Base-by-base conservation (phyloP, 108 stramenopile species). In the Nannochloropsis salina region DNA sequence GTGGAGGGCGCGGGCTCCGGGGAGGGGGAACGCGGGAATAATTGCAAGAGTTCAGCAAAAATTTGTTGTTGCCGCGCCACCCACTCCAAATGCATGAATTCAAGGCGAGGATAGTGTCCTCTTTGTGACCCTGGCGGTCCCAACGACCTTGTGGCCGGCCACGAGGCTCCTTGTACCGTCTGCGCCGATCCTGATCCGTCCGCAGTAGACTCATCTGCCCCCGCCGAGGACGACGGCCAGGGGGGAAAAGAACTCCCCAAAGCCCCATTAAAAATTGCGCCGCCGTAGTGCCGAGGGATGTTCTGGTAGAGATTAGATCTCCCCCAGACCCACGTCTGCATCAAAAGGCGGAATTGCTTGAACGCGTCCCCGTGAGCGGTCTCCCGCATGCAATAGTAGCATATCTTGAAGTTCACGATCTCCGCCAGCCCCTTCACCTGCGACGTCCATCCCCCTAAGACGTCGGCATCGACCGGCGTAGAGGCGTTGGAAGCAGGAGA, bases 341-440 rank as follows among this genome's bases (percentile, higher is more conserved):
- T 74, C 61, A 74, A 74, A 15, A 74, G n/a, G 20, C 61, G 61
- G 61, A 74, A 74, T n/a, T 74, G 61, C 61, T n/a, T 74, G 20
- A 74, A 74, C 20, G 61, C 61, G 20, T 74, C 61, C 3, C 61
- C 61, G 8, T 74, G 61, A 1, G 20, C n/a, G 20, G 61, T n/a
- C 61, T 74, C 61, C 61, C 61, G 15, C 61, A 74, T 74, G 20
- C 20, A 74, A 8, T 74, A 74, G 61, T 74, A 74, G n/a, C 61
- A 74, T n/a, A 74, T 74, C 61, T 74, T 74, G n/a, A 74, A 74
- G 2, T 15, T n/a, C 61, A 74, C 61, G 20, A 74, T n/a, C 61
- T 74, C 61, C 61, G 61, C 61, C 61, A 74, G 20, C 6, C 20
- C 61, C 61, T 74, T 74, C 4, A 74, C n/a, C 61, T 74, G 61